phyloP scores from a whole-genome alignment of 495 filamentous ascomycete genomes.

The Penicillium pulvis region DNA sequence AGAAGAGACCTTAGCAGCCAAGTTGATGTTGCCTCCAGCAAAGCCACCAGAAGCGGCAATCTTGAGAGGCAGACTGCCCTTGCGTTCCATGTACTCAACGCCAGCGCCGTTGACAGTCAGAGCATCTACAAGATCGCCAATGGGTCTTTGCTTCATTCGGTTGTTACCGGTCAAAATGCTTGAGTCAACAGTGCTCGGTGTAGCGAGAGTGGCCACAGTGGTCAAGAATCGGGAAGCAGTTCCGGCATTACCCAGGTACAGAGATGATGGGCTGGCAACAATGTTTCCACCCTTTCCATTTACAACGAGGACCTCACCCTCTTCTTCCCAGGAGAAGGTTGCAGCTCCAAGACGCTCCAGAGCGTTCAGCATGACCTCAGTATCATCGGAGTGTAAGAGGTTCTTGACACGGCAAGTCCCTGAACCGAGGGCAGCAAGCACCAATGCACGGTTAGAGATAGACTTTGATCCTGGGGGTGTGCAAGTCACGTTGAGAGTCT shows the following conservation, averaged over 20 bases:
- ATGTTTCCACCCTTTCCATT: slow-evolving; percentile 87
- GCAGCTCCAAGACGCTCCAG: slow-evolving; percentile 81
- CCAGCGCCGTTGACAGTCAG: slow-evolving; percentile 79
- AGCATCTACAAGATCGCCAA: slow-evolving; percentile 91
- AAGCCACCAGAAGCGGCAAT: slow-evolving; percentile 84
- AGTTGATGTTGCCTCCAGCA: slow-evolving; percentile 85
- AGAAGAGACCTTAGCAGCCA: slow-evolving; percentile 92
- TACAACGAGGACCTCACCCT: slow-evolving; percentile 85
- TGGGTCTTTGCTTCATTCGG: slow-evolving; percentile 95
- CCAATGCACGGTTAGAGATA: slow-evolving; percentile 91
- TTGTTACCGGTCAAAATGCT: slow-evolving; percentile 91
- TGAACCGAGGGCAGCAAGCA: slow-evolving; percentile 87
- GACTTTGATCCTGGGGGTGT: slow-evolving; percentile 96
- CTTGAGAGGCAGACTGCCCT: slow-evolving; percentile 77
- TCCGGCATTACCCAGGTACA: slow-evolving; percentile 96
- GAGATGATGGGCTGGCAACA: slow-evolving; percentile 67
- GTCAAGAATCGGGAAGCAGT: slow-evolving; percentile 96
- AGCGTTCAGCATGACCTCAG: slow-evolving; percentile 93
- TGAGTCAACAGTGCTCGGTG: slow-evolving; percentile 58
- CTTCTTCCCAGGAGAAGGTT: slow-evolving; percentile 92
- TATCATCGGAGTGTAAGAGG: slow-evolving; percentile 94
- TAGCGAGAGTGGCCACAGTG: slow-evolving; percentile 84
- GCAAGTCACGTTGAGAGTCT: slow-evolving; percentile 67
- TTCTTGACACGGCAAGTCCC: slow-evolving; percentile 89
- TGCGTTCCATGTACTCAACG: slow-evolving; percentile 79